Evolutionary conservation across 352 stramenopile genomes (phyloP).

Genomic region (Globisporangium viniferum): DNA sequence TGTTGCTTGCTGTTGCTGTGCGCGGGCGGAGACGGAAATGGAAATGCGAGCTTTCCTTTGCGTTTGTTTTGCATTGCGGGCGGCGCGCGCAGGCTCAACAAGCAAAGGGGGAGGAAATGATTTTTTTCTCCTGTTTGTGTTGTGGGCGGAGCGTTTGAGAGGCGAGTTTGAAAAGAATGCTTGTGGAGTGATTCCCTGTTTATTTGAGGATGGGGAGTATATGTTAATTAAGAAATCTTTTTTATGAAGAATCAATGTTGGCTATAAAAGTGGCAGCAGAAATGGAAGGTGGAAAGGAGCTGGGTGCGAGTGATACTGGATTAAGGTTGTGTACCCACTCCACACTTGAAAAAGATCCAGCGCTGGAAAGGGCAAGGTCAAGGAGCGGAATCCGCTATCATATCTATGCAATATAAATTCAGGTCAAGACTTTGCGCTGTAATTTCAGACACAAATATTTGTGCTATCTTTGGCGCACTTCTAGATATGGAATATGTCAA

Average conservation of each 20-base stretch:
- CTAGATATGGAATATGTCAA: not conserved
- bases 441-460: not conserved
- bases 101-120: slow-evolving; percentile 7
- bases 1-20: slow-evolving; percentile 1
- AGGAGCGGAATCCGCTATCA: not conserved
- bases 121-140: slow-evolving; percentile 7
- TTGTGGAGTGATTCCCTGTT: not conserved
- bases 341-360: not conserved
- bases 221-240: not conserved
- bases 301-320: not conserved
- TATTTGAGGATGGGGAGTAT: not conserved
- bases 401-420: not conserved
- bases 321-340: not conserved
- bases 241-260: not conserved
- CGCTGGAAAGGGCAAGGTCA: not conserved
- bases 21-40: slow-evolving; percentile 3
- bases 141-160: not conserved
- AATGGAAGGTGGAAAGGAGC: not conserved
- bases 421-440: not conserved
- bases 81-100: not conserved
- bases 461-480: no score
- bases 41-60: not conserved
- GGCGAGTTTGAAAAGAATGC: not conserved
- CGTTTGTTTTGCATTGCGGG: not conserved
- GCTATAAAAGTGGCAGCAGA: not conserved